Evolutionary conservation across 2,329 filamentous ascomycete genomes (phyloP).

Genomic region (Aureobasidium sp.): DNA sequence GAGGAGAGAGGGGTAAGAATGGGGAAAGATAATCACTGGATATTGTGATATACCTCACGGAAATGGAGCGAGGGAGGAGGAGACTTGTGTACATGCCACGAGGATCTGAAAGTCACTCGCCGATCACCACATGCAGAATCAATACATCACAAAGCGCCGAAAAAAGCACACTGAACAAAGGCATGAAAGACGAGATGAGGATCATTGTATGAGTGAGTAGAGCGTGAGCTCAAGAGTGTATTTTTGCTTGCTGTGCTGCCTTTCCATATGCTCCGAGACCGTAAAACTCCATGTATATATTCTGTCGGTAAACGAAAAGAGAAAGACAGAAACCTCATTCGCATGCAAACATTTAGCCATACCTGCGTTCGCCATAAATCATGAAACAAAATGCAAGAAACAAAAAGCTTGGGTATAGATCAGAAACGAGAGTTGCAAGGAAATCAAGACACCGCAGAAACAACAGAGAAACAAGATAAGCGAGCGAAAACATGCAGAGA

Average conservation of each 20-base stretch:
- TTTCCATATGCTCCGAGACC: background rate
- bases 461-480: background rate
- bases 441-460: background rate
- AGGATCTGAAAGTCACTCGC: background rate
- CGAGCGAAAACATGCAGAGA: background rate
- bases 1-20: background rate
- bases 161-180: background rate
- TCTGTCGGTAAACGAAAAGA: background rate
- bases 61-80: background rate
- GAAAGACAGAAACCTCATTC: background rate
- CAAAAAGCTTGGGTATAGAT: background rate
- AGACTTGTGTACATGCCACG: background rate
- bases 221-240: conserved; percentile 2
- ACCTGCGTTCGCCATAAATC: background rate
- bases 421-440: conserved; percentile 2
- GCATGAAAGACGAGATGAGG: background rate
- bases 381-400: background rate
- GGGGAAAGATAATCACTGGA: no score
- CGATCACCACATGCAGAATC: background rate
- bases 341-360: background rate
- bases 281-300: background rate
- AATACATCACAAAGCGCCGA: background rate
- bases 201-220: background rate
- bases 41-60: background rate
- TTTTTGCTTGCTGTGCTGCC: background rate